These are phyloP conservation scores for Botrytis paeoniae DNA, from an alignment of 2,329 filamentous ascomycete species.

Conservation along the genomic window DNA sequence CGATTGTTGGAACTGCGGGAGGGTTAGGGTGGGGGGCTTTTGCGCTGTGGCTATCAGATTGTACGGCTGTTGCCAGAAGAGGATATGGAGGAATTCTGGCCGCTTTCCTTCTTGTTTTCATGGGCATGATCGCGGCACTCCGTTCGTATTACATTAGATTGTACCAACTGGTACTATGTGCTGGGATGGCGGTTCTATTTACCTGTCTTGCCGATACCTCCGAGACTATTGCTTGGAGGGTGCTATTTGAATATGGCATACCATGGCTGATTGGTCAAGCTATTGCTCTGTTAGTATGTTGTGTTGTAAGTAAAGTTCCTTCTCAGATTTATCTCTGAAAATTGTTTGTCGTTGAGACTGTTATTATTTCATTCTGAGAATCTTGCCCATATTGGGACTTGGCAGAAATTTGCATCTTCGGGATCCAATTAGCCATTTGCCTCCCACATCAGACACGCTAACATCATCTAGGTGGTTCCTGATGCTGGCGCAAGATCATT, in stretches of 20 bases:
- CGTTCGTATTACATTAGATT: slow-evolving; percentile 55
- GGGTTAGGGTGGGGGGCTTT: slow-evolving; percentile 56
- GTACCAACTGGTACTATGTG: slow-evolving; percentile 53
- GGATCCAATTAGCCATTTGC: background rate
- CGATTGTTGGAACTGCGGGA: slow-evolving; percentile 51
- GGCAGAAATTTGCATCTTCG: too few relatives aligned
- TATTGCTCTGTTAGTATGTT: slow-evolving; percentile 49
- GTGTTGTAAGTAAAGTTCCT: slow-evolving; percentile 27
- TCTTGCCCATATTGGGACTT: background rate
- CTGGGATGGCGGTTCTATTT: slow-evolving; percentile 55
- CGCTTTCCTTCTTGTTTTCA: slow-evolving; percentile 52
- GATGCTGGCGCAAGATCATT: slow-evolving; percentile 55
- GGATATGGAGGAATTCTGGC: slow-evolving; percentile 56
- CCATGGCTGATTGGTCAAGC: slow-evolving; percentile 56
- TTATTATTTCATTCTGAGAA: background rate
- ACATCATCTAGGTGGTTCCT: slow-evolving; percentile 43
- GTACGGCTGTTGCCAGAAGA: slow-evolving; percentile 44
- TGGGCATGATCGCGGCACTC: slow-evolving; percentile 50
- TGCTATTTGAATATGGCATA: slow-evolving; percentile 51
- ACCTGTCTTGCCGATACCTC: slow-evolving; percentile 51
- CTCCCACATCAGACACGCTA: background rate
- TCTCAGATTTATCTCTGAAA: background rate
- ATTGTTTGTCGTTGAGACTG: background rate
- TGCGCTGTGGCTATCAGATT: slow-evolving; percentile 53
- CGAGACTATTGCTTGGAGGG: slow-evolving; percentile 47